A percentile compares a stretch with the other conserved stretches of the same genome.
Conservation (phyloP, 345 rosid species). For the Eucalyptus shirleyi region DNA sequence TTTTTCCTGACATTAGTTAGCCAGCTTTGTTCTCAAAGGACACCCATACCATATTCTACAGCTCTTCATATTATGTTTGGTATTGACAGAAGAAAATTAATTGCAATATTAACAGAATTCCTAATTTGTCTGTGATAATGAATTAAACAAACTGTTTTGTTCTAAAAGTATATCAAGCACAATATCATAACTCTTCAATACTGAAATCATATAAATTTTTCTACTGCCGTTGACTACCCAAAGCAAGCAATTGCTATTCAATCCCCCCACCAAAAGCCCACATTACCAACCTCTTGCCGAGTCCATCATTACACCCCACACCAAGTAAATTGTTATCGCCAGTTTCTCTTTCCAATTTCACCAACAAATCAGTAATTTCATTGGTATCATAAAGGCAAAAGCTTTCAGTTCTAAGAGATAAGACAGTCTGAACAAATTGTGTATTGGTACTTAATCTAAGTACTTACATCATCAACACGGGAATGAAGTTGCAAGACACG, state of each 20-base stretch:
- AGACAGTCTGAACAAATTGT: neutral
- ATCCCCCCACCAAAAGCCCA: neutral
- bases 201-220: neutral
- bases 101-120: neutral
- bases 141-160: neutral
- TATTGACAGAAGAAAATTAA: neutral
- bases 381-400: neutral
- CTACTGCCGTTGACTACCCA: neutral
- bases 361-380: neutral
- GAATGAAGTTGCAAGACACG: slow-evolving; percentile 23
- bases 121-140: neutral
- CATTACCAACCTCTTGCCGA: neutral
- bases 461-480: slow-evolving; percentile 41
- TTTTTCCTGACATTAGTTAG: neutral
- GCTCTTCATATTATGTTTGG: neutral
- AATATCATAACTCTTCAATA: neutral
- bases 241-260: neutral
- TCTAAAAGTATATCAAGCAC: neutral
- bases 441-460: neutral
- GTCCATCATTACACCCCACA: neutral
- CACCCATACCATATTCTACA: neutral
- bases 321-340: neutral
- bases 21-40: neutral
- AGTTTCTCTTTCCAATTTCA: neutral
- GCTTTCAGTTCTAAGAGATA: neutral